Conservation (phyloP, 805 yeast genomes). For the Lipomyces starkeyi region DNA sequence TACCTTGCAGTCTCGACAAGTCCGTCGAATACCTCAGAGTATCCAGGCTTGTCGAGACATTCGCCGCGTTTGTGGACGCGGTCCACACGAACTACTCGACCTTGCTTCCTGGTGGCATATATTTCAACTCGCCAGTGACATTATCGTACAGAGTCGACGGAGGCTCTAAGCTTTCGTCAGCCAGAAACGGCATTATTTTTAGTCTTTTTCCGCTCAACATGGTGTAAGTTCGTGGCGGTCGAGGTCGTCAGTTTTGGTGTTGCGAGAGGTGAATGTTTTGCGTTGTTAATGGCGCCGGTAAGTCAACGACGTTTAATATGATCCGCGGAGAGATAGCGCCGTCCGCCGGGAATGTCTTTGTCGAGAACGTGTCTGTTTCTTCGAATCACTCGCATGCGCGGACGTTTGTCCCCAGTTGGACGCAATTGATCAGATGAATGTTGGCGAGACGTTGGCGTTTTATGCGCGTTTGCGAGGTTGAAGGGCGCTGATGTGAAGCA, state of each 20-base stretch:
- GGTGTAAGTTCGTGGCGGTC: constrained; percentile 39
- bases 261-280: constrained; percentile 46
- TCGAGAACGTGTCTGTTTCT: constrained; percentile 42
- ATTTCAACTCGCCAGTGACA: constrained; percentile 34
- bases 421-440: constrained; percentile 47
- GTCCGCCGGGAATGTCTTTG: constrained; percentile 41
- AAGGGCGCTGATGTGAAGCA: constrained; percentile 30
- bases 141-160: constrained; percentile 42
- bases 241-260: constrained; percentile 47
- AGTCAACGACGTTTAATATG: constrained; percentile 48
- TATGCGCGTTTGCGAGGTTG: constrained; percentile 46
- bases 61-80: constrained; percentile 32
- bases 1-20: constrained; percentile 4
- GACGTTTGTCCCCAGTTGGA: constrained; percentile 49
- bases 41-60: constrained; percentile 10
- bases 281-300: constrained; percentile 50
- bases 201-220: constrained; percentile 42
- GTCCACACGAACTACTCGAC: constrained; percentile 38
- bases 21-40: neutral
- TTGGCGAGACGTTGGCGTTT: constrained; percentile 43
- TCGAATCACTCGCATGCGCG: constrained; percentile 43
- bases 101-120: constrained; percentile 46
- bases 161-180: constrained; percentile 16
- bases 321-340: constrained; percentile 47
- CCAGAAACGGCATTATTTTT: constrained; percentile 36